Conservation (phyloP, 345 rosid species). For the Eucalyptus regnans region DNA sequence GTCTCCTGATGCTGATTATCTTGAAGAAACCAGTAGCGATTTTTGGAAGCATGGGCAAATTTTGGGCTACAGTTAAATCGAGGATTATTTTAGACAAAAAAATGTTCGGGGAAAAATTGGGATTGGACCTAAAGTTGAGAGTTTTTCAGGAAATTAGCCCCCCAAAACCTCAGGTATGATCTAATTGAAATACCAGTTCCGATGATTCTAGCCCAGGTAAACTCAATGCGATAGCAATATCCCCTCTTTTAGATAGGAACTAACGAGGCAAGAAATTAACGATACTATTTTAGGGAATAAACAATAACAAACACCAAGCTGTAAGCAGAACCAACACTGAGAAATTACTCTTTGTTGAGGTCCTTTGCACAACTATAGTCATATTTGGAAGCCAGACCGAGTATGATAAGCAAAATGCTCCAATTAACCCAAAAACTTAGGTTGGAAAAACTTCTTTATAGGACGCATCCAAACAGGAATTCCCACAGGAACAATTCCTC, state of each 20-base stretch:
- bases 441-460: background rate
- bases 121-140: background rate
- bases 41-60: background rate
- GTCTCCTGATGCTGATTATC: background rate
- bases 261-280: background rate
- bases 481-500: background rate
- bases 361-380: background rate
- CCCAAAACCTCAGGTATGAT: background rate
- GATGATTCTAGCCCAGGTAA: background rate
- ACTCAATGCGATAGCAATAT: background rate
- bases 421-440: background rate
- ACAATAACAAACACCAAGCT: background rate
- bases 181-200: background rate
- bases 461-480: background rate
- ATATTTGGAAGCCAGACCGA: background rate
- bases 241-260: background rate
- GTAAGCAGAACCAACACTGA: background rate
- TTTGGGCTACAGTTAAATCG: background rate
- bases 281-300: background rate
- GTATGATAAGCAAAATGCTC: background rate
- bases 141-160: background rate
- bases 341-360: background rate
- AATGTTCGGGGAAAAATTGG: background rate
- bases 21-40: background rate
- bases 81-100: background rate